Percentiles rank a stretch among this genome's conserved stretches.
Evolutionary conservation across 2,329 filamentous ascomycete genomes (phyloP).

Genomic region (Cercospora citrullina): DNA sequence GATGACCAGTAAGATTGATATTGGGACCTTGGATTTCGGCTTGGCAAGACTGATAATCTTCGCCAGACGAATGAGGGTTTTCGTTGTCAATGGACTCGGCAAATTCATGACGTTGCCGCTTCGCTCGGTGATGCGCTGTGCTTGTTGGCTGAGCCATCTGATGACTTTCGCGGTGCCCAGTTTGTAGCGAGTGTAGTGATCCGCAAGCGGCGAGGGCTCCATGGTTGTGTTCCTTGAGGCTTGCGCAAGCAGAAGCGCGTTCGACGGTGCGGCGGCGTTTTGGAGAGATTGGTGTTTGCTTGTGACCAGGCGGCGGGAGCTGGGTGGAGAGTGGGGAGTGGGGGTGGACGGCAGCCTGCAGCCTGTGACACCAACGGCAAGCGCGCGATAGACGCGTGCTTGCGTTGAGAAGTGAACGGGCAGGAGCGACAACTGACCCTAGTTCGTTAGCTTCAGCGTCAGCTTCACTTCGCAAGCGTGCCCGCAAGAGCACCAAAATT

Average conservation of each 20-base stretch:
- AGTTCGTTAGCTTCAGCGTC: background rate
- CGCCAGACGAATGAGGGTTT: background rate
- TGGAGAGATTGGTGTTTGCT: background rate
- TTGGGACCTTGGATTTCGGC: background rate
- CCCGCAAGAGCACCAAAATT: background rate
- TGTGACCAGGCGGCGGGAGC: background rate
- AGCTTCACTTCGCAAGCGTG: background rate
- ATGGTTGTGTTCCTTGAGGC: background rate
- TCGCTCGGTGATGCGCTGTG: background rate
- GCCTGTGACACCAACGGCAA: background rate
- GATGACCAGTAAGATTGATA: background rate
- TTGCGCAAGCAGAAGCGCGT: background rate
- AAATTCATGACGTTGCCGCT: background rate
- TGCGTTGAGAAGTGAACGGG: background rate
- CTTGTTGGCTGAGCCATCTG: conserved; percentile 2
- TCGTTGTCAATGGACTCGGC: background rate
- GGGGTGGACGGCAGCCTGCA: background rate
- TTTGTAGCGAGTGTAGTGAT: conserved; percentile 4
- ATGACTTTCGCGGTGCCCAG: background rate
- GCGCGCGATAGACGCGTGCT: background rate
- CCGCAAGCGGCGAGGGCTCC: background rate
- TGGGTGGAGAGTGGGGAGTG: background rate
- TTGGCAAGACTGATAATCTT: background rate
- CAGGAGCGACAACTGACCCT: background rate
- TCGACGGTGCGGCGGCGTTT: background rate